phyloP scores from a whole-genome alignment of 2,329 filamentous ascomycete genomes.

The Juglanconis juglandina region DNA sequence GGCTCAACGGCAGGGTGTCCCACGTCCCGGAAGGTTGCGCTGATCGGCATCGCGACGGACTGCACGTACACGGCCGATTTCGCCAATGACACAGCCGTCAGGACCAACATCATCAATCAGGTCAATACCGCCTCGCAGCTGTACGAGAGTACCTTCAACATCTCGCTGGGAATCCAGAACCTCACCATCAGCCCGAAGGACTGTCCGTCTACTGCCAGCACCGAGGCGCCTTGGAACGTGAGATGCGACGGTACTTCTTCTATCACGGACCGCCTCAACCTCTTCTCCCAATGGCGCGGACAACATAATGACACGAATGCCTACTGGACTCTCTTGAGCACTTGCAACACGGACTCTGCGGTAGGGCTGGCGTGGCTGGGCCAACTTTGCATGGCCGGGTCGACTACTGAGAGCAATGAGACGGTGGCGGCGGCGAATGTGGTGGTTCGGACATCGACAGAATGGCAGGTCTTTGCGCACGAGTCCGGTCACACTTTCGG shows the following conservation, averaged over 20 bases:
- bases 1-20: constrained; percentile 83
- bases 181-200: constrained; percentile 69
- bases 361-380: constrained; percentile 93
- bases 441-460: constrained; percentile 74
- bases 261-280: constrained; percentile 76
- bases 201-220: constrained; percentile 69
- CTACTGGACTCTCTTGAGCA: constrained; percentile 87
- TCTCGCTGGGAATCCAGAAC: constrained; percentile 85
- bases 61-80: constrained; percentile 81
- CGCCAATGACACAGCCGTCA: constrained; percentile 56
- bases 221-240: constrained; percentile 79
- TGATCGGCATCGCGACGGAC: constrained; percentile 89
- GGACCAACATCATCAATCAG: constrained; percentile 72
- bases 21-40: constrained; percentile 81
- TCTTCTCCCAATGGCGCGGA: constrained; percentile 88
- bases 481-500: constrained; percentile 94
- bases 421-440: constrained; percentile 85
- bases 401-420: constrained; percentile 56
- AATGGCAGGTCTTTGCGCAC: constrained; percentile 96
- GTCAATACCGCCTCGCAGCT: constrained; percentile 84
- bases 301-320: constrained; percentile 74
- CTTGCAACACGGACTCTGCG: constrained; percentile 75
- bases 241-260: constrained; percentile 60
- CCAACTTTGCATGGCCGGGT: constrained; percentile 68
- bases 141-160: constrained; percentile 91